Evolutionary conservation across 2,329 filamentous ascomycete species (phyloP).

Genomic region (Myriosclerotinia duriaeana): DNA sequence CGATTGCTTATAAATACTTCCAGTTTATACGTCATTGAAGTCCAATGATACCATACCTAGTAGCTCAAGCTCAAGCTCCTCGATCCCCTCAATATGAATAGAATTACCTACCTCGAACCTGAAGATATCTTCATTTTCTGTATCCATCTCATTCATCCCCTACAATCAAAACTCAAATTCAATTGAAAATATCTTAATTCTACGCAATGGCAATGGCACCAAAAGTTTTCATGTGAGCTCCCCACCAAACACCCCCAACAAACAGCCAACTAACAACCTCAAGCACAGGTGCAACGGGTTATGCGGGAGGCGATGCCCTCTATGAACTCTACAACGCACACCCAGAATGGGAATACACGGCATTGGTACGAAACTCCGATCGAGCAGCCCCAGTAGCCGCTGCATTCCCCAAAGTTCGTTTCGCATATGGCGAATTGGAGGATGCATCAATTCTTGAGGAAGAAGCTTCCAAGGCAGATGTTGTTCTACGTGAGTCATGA

Average conservation of each 20-base stretch:
- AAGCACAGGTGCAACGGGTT: slow-evolving; percentile 20
- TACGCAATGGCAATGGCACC: slow-evolving; percentile 30
- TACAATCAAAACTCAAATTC: background rate
- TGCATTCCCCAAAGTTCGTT: slow-evolving; percentile 48
- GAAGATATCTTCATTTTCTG: too few species aligned
- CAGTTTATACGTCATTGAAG: slow-evolving; percentile 1
- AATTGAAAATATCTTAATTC: background rate
- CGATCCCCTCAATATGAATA: background rate
- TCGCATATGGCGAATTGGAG: slow-evolving; percentile 54
- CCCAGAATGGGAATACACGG: slow-evolving; percentile 50
- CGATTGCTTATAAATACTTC: slow-evolving; percentile 11
- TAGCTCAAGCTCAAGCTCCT: background rate
- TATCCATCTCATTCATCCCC: background rate
- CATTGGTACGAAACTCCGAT: slow-evolving; percentile 50
- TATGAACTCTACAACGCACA: slow-evolving; percentile 47
- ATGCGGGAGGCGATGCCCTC: slow-evolving; percentile 48
- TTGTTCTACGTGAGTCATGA: slow-evolving; percentile 45
- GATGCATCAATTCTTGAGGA: slow-evolving; percentile 46
- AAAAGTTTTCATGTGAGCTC: slow-evolving; percentile 35
- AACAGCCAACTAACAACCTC: background rate
- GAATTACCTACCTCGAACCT: background rate
- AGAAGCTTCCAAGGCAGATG: slow-evolving; percentile 49
- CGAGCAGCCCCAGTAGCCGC: slow-evolving; percentile 48
- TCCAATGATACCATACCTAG: background rate
- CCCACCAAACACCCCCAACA: background rate